Percentiles rank a stretch among this genome's conserved stretches.
phyloP scores from a whole-genome alignment of 441 rosid species.

The Populus hybrid region DNA sequence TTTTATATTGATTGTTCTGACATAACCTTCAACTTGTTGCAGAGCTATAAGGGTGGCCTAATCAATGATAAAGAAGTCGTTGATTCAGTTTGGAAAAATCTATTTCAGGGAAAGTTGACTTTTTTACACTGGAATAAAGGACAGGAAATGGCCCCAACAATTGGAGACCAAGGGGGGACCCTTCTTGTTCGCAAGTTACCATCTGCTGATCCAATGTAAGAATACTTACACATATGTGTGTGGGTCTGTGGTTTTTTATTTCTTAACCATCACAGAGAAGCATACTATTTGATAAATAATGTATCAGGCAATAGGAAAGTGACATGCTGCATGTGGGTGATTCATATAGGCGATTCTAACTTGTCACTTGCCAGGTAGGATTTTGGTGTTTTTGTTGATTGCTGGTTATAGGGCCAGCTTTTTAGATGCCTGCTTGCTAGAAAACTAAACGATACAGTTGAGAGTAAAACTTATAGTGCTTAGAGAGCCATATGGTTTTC shows the following conservation, averaged over 20 bases:
- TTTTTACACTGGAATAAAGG: constrained; percentile 72
- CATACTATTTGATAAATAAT: not conserved
- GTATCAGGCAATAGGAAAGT: constrained; percentile 1
- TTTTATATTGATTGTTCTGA: constrained; percentile 19
- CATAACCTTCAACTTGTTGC: constrained; percentile 27
- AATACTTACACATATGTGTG: not conserved
- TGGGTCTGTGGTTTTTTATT: constrained; percentile 1
- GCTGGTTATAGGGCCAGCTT: not conserved
- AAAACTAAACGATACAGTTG: not conserved
- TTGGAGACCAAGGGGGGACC: constrained; percentile 61
- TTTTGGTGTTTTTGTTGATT: not conserved
- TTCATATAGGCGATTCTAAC: not conserved
- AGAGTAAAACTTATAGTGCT: not conserved
- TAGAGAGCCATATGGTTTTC: not conserved
- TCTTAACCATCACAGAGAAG: not conserved
- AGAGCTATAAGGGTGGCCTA: constrained; percentile 62
- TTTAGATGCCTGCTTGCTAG: not conserved
- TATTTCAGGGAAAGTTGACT: constrained; percentile 74
- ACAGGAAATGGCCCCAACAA: constrained; percentile 61
- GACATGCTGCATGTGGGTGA: not conserved
- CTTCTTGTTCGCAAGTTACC: constrained; percentile 89
- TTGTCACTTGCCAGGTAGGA: not conserved
- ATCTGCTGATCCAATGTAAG: constrained; percentile 57
- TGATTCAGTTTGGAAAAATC: constrained; percentile 56
- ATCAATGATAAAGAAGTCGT: constrained; percentile 48